Percentiles rank a stretch among this genome's conserved stretches.
These are phyloP conservation scores for Apodospora peruviana DNA, from an alignment of 495 filamentous ascomycete species.

Conservation along the genomic window DNA sequence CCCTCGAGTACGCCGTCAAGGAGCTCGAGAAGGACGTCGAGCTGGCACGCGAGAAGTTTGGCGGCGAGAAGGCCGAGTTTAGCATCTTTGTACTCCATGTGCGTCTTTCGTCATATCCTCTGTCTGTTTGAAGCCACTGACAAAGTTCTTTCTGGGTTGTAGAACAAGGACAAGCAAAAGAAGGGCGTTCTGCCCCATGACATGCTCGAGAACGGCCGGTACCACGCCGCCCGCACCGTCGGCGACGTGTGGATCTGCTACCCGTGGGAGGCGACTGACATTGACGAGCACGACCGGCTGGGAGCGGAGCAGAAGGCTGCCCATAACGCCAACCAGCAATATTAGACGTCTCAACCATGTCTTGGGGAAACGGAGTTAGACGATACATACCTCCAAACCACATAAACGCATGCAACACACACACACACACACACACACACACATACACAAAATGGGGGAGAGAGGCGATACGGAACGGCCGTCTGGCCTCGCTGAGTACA, in stretches of 20 bases:
- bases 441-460: too few relatives aligned
- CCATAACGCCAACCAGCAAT: not conserved
- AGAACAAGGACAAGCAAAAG: slow-evolving; percentile 97
- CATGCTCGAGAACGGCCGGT: slow-evolving; percentile 69
- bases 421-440: too few relatives aligned
- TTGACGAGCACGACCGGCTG: slow-evolving; percentile 82
- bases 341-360: not conserved
- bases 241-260: slow-evolving; percentile 97
- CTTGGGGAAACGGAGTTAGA: too few relatives aligned
- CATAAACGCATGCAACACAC: not conserved
- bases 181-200: slow-evolving; percentile 79
- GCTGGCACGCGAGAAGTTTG: slow-evolving; percentile 64
- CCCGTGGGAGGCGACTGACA: slow-evolving; percentile 97
- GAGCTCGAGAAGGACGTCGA: slow-evolving; percentile 98
- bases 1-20: slow-evolving; percentile 90
- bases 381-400: not conserved
- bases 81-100: slow-evolving; percentile 93
- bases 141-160: slow-evolving; percentile 12
- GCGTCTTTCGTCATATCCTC: slow-evolving; percentile 33
- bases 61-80: slow-evolving; percentile 74
- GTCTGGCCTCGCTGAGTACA: too few relatives aligned
- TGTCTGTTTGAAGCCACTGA: slow-evolving; percentile 4
- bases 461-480: too few relatives aligned
- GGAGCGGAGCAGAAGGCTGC: slow-evolving; percentile 30
- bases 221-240: slow-evolving; percentile 82